These are phyloP conservation scores for Pharus latifolius DNA, from an alignment of 176 grass and related monocot species.

Conservation along the genomic window DNA sequence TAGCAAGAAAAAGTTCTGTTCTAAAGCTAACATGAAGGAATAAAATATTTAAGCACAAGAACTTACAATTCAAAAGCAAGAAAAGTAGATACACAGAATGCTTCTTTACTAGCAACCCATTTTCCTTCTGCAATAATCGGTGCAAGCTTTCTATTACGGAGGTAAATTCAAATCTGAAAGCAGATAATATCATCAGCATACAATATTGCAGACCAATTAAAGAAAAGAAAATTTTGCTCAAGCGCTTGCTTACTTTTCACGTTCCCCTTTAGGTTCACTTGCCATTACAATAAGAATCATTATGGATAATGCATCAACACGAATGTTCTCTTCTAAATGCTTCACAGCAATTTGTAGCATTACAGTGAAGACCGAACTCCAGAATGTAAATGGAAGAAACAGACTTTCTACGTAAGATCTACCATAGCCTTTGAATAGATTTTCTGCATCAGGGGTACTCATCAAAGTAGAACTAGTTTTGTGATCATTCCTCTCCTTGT, in stretches of 20 bases:
- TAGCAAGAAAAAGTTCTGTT: conserved; percentile 14
- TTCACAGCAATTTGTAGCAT: conserved; percentile 42
- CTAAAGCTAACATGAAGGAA: background rate
- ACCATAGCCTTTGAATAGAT: conserved; percentile 13
- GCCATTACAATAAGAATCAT: conserved; percentile 75
- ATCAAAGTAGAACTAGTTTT: background rate
- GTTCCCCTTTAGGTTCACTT: conserved; percentile 50
- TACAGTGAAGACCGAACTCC: conserved; percentile 43
- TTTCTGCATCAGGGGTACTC: background rate
- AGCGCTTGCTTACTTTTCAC: conserved; percentile 47
- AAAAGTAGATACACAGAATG: conserved; percentile 77
- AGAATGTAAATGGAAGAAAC: conserved; percentile 47
- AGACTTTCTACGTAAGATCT: conserved; percentile 7
- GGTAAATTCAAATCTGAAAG: conserved; percentile 64
- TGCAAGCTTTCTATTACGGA: conserved; percentile 55
- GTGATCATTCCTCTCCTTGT: conserved; percentile 15
- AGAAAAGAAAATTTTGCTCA: conserved; percentile 8
- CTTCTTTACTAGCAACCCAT: conserved; percentile 52
- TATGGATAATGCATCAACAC: conserved; percentile 54
- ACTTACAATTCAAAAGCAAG: conserved; percentile 87
- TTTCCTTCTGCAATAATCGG: conserved; percentile 58
- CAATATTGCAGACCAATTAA: background rate
- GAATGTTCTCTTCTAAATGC: conserved; percentile 40
- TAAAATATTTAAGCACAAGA: conserved; percentile 1
- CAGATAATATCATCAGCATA: conserved; percentile 8